Evolutionary conservation across 352 stramenopile genomes (phyloP).

Genomic region (Globisporangium takayamanum): DNA sequence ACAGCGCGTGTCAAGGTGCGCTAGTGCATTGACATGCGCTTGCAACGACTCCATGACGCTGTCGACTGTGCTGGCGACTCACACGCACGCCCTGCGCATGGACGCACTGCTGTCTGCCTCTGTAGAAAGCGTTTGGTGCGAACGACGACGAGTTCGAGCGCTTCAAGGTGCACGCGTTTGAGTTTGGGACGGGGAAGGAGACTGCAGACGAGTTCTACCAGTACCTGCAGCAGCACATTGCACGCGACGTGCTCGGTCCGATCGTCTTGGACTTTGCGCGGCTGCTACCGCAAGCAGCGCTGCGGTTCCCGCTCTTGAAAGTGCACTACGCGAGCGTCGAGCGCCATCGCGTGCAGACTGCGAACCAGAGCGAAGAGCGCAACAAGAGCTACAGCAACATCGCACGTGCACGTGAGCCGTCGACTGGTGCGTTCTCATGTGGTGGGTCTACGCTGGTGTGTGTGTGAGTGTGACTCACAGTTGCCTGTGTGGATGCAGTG

Average conservation of each 20-base stretch:
- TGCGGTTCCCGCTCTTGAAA: slow-evolving; percentile 67
- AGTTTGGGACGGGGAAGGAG: slow-evolving; percentile 69
- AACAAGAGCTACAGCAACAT: slow-evolving; percentile 69
- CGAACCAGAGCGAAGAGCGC: slow-evolving; percentile 26
- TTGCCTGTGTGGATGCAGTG: background rate
- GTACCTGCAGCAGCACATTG: slow-evolving; percentile 57
- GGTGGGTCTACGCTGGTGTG: background rate
- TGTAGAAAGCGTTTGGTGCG: slow-evolving; percentile 25
- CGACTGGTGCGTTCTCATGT: slow-evolving; percentile 15
- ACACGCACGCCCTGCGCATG: background rate
- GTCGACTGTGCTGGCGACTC: background rate
- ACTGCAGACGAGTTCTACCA: slow-evolving; percentile 54
- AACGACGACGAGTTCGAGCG: slow-evolving; percentile 63
- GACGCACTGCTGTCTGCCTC: too few species aligned
- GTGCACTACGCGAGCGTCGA: slow-evolving; percentile 54
- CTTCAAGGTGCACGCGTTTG: slow-evolving; percentile 73
- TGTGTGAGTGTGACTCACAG: background rate
- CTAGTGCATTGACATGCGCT: background rate
- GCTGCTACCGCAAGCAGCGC: slow-evolving; percentile 46
- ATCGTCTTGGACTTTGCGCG: slow-evolving; percentile 82
- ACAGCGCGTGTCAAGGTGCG: slow-evolving; percentile 50
- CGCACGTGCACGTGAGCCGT: slow-evolving; percentile 20
- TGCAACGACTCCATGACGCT: background rate
- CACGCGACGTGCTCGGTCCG: slow-evolving; percentile 38
- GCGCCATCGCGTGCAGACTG: slow-evolving; percentile 13